Base-by-base conservation (phyloP, 768 basidiomycete genomes). In the Amanita fuliginea region DNA sequence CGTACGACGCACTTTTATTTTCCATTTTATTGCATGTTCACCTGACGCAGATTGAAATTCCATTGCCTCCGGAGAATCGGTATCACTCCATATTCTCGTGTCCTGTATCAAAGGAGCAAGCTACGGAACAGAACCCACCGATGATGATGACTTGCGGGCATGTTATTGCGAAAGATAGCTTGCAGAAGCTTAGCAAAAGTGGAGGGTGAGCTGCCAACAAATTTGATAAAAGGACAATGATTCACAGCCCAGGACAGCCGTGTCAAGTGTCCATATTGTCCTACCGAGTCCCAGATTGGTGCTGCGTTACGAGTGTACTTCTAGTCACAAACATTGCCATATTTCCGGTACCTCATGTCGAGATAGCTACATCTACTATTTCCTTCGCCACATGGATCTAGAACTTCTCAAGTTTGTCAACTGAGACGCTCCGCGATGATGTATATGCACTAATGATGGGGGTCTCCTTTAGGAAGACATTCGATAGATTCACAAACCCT, bases 61-160 rank as follows among this genome's bases (percentile, higher is more conserved):
- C 89, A 1, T 62, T 98, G 9, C 78, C 86, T 1, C 73, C 88
- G 1, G 81, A 87, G 55, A 86, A 94, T 59, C 76, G 92, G 24
- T 98, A 94, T 65, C 96, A 99, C 64, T 96, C 94, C 1, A 86
- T 98, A 51, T 98, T 99, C 63, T 83, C 92, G 42, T 99, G 96
- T 64, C 90, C 96, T 0, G 96, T 99, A 18, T 95, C 92, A 7
- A 98, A 97, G 66, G 95, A 98, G 59, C 95, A 96, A 66, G 83
- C 92, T 19, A 94, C 89, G 3, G 86, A 90, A 46, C 65, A 75
- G 51, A 99, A 99, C 62, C 96, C 93, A 7, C 95, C 96, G 0
- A 96, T 96, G 91, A 94, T 97, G 87, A 85, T 99, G 74, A 68
- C 71, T 3, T 98, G 96, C 62, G 96, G 95, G 2, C 96, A 99